Evolutionary conservation across 371 early-diverging fungal species (phyloP), one percentile per base, ranked within the genome.

Genomic region (Fennellomyces sp.): DNA sequence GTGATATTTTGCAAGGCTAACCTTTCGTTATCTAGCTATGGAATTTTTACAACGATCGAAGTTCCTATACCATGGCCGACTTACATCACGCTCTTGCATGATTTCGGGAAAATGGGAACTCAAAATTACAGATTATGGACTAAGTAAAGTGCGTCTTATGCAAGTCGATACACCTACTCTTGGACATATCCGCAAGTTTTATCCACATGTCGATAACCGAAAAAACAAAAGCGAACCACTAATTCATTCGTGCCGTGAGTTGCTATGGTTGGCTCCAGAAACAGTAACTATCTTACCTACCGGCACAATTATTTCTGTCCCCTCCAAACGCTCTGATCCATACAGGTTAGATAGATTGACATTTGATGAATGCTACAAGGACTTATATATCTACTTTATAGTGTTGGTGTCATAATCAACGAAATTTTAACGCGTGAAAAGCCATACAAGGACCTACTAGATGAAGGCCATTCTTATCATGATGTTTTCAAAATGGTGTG

Each of bases 91-190:
- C 54, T 73, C 69, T 27, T 82, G 82, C 39, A 56, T 80, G 66
- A 69, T 82, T 29, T 72, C 82, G 5, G 76, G 76, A 0, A 62
- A 75, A 12, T 82, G 80, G 82, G 82, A 82, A 28, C 66, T 82
- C 5, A 82, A 80, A 60, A 76, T 82, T 29, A 58, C 78, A 1
- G 80, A 76, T n/a, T 82, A 80, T 64, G 82, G 82, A 11, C 45
- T 82, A 12, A 35, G 64, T 33, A 59, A 62, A 19, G 61, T 75
- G 17, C 72, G 65, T 36, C 56, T 51, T 13, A 58, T 69, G 2
- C 73, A 73, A 33, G 38, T 63, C 2, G 73, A 76, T n/a, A 28
- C 56, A 8, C 19, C 33, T 26, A 45, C 56, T 6, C 60, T 59
- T 23, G 49, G 59, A 5, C 30, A 58, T 5, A 58, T 56, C 25